Conservation (phyloP, 257 asterid genomes). For the Penstemon newberryi region DNA sequence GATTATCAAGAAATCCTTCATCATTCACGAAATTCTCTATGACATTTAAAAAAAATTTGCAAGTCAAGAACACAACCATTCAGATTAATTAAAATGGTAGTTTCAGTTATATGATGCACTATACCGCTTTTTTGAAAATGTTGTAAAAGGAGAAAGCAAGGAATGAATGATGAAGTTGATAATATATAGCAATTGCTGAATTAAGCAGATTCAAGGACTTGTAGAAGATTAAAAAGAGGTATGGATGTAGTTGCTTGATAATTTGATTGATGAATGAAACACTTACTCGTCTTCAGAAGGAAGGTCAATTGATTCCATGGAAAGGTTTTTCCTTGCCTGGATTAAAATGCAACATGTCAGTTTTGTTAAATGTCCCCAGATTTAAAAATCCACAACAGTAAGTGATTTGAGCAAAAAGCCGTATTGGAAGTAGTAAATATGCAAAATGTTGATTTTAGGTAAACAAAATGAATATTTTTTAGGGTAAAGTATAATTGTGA, state of each 20-base stretch:
- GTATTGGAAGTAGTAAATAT: constrained; percentile 8
- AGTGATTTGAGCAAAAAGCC: background rate
- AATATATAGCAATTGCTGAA: background rate
- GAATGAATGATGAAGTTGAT: background rate
- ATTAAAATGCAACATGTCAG: constrained; percentile 29
- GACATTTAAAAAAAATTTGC: background rate
- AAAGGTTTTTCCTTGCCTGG: constrained; percentile 87
- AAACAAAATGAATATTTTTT: background rate
- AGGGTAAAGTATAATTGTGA: constrained; percentile 5
- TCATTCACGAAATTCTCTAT: background rate
- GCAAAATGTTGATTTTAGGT: constrained; percentile 18
- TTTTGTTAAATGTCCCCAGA: constrained; percentile 21
- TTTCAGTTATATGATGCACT: background rate
- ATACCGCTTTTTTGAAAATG: background rate
- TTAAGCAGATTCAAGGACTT: constrained; percentile 15
- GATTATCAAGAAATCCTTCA: too few species aligned
- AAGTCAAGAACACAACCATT: constrained; percentile 5
- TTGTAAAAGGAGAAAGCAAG: background rate
- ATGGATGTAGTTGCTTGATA: constrained; percentile 7
- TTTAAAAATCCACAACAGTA: constrained; percentile 8
- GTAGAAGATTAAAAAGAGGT: constrained; percentile 13
- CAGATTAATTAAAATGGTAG: background rate
- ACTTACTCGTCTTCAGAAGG: constrained; percentile 83
- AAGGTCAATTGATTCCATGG: constrained; percentile 78
- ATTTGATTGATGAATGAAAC: constrained; percentile 30